Percentiles rank a stretch among this genome's conserved stretches.
These are phyloP conservation scores for Stemphylium lycopersici DNA, from an alignment of 2,329 filamentous ascomycete genomes.

Conservation along the genomic window DNA sequence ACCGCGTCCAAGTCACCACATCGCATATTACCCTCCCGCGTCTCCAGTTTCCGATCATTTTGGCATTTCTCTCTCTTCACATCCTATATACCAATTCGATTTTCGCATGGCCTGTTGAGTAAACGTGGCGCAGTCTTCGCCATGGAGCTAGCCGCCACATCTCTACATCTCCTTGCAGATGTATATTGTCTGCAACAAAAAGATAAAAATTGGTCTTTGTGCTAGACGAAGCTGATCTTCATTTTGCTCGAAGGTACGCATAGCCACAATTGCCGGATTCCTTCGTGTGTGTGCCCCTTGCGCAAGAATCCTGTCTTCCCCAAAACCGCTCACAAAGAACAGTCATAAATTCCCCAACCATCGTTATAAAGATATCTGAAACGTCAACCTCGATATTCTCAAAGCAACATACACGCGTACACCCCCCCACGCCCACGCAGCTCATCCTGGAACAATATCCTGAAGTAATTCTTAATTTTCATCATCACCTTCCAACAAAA, in stretches of 20 bases:
- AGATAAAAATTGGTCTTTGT: conserved; percentile 14
- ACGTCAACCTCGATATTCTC: neutral
- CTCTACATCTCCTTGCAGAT: conserved; percentile 27
- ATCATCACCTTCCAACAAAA: neutral
- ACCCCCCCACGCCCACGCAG: conserved; percentile 22
- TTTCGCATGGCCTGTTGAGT: conserved; percentile 30
- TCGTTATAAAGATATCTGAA: conserved; percentile 3
- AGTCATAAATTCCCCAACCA: neutral
- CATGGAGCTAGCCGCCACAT: conserved; percentile 35
- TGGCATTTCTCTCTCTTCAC: conserved; percentile 11
- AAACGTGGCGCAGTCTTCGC: conserved; percentile 31
- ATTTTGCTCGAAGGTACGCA: conserved; percentile 5
- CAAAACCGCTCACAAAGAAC: conserved; percentile 4
- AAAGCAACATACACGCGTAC: conserved; percentile 3
- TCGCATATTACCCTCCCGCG: conserved; percentile 31
- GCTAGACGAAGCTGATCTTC: conserved; percentile 6
- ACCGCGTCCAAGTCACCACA: conserved; percentile 14
- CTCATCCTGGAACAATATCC: neutral
- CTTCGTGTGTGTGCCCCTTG: neutral
- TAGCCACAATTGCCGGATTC: neutral
- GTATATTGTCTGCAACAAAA: conserved; percentile 30
- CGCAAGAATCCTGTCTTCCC: neutral
- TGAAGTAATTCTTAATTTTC: conserved; percentile 12
- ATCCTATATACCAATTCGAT: neutral
- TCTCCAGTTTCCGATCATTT: conserved; percentile 15